Evolutionary conservation across 2,329 filamentous ascomycete species (phyloP).

Genomic region (Microascus cirrosus): DNA sequence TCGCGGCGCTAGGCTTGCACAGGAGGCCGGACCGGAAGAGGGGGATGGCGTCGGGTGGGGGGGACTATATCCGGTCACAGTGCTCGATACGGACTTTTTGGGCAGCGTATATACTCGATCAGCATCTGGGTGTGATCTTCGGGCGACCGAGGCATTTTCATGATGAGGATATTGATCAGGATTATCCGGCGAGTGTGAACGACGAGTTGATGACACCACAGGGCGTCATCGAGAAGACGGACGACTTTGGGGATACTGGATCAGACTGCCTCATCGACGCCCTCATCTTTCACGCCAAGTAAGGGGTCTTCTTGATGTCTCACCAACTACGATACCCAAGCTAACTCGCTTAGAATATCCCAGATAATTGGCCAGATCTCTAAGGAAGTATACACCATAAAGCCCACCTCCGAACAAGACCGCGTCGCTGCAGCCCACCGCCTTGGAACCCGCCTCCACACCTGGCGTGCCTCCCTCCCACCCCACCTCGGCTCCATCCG

Average conservation of each 20-base stretch:
- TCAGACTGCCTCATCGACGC: conserved; percentile 38
- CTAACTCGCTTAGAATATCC: conserved; percentile 16
- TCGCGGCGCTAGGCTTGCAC: conserved; percentile 28
- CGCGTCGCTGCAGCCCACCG: conserved; percentile 24
- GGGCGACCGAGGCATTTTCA: conserved; percentile 49
- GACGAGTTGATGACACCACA: conserved; percentile 42
- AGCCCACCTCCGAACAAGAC: conserved; percentile 20
- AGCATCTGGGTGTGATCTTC: conserved; percentile 52
- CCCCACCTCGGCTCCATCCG: conserved; percentile 29
- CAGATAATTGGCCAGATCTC: conserved; percentile 26
- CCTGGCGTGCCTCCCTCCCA: conserved; percentile 27
- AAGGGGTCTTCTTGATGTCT: background rate
- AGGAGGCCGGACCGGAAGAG: conserved; percentile 12
- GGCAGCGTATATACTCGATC: conserved; percentile 51
- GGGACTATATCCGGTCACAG: conserved; percentile 34
- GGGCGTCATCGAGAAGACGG: conserved; percentile 18
- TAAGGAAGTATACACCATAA: conserved; percentile 25
- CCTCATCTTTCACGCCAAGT: conserved; percentile 31
- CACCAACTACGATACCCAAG: background rate
- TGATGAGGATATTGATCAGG: conserved; percentile 53
- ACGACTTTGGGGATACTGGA: conserved; percentile 7
- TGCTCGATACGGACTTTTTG: conserved; percentile 48
- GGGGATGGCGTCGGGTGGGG: conserved; percentile 1
- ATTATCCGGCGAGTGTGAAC: conserved; percentile 41
- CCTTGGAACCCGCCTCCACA: conserved; percentile 23